Base-by-base conservation (phyloP, 2,329 filamentous ascomycete species). In the Calonectria crousiana region DNA sequence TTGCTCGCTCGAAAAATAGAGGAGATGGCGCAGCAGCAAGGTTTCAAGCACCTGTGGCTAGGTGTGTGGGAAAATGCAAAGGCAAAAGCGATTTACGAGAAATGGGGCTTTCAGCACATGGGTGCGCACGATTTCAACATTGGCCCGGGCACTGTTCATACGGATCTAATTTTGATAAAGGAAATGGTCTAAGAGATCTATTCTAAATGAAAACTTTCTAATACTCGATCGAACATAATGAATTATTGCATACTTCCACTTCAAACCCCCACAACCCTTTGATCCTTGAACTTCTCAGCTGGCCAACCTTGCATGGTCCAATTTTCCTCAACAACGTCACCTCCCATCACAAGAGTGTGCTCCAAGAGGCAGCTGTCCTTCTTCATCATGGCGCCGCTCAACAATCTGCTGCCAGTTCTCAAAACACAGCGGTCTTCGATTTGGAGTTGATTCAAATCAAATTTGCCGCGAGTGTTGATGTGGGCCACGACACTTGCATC, bases 281-380 rank as follows among this genome's bases (percentile, higher is more conserved):
- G 44, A 23, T 23, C 44, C 18, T 23, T 56, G 65, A 76, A 81
- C 34, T 74, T 77, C 56, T 82, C 79, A 0, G 81, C 82, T 2
- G 90, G 89, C 89, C 89, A 91, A 0, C 90, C 90, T 79, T 91
- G 90, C 82, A 89, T 87, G 2, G 88, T 89, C 44, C 44, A 47
- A 10, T 85, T 86, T 69, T 86, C 85, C 64, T 89, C 89, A 0
- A 91, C 89, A 51, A 89, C 83, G 79, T 92, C 89, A 6, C 90
- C 90, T 2, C 87, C 87, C 86, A 92, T 89, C 52, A 92, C 85
- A 5, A 91, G 84, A 0, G 90, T 91, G 75, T 92, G 90, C 82
- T 92, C 90, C 44, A 92, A 79, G 44, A 92, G 81, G 76, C 89
- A 89, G 26, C 87, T 86, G 77, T 90, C 89, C 3, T 85, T 82